Conservation (phyloP, 768 basidiomycete species). For the Hypsizygus marmoreus region DNA sequence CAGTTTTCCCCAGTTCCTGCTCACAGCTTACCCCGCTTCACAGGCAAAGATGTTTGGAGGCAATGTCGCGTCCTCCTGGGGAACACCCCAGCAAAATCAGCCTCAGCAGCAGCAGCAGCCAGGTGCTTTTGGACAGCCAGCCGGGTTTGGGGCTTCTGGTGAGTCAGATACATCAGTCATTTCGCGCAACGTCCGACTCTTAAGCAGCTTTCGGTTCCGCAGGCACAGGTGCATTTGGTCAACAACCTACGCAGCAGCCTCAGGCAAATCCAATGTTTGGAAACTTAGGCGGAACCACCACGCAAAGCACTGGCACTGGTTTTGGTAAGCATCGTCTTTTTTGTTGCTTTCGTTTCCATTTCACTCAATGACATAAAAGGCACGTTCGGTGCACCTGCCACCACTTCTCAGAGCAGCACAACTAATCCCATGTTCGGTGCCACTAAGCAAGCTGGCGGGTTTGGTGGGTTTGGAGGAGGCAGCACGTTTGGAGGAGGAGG, state of each 20-base stretch:
- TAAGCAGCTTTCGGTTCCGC: slow-evolving; percentile 53
- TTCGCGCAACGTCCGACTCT: slow-evolving; percentile 19
- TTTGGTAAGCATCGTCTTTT: slow-evolving; percentile 49
- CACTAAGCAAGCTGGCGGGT: slow-evolving; percentile 71
- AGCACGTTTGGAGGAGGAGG: slow-evolving; percentile 53
- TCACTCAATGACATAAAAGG: slow-evolving; percentile 33
- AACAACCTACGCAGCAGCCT: slow-evolving; percentile 56
- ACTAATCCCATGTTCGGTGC: slow-evolving; percentile 59
- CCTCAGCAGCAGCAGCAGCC: slow-evolving; percentile 56
- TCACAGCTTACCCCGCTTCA: slow-evolving; percentile 10
- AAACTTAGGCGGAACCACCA: slow-evolving; percentile 42
- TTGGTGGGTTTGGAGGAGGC: slow-evolving; percentile 68
- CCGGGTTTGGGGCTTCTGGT: slow-evolving; percentile 61
- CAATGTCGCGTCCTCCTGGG: slow-evolving; percentile 65
- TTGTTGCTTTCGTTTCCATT: slow-evolving; percentile 9
- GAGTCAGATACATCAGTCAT: slow-evolving; percentile 29
- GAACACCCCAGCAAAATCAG: slow-evolving; percentile 64
- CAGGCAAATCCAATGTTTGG: slow-evolving; percentile 84
- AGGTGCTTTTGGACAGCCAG: slow-evolving; percentile 71
- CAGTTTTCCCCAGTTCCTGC: slow-evolving; percentile 13
- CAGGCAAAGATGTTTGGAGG: slow-evolving; percentile 61
- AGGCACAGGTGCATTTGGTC: slow-evolving; percentile 59
- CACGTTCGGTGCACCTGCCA: slow-evolving; percentile 43
- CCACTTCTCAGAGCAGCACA: slow-evolving; percentile 34
- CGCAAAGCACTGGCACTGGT: slow-evolving; percentile 34